phyloP scores from a whole-genome alignment of 306 rosid species.

The Lathyrus tuberosus region DNA sequence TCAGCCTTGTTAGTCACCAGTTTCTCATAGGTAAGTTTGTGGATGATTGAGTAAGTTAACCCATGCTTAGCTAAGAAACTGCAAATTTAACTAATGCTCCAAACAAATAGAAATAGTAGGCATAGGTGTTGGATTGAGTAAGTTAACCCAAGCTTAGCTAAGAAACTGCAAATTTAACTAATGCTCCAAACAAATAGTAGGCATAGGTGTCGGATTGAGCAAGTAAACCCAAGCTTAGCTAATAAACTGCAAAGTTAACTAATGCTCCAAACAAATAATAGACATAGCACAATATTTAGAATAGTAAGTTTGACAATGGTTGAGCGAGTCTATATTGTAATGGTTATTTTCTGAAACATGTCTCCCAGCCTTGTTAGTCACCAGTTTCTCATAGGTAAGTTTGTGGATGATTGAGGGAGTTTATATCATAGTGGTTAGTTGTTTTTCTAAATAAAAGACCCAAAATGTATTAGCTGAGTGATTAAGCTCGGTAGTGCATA shows the following conservation, averaged over 20 bases:
- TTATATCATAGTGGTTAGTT: not conserved
- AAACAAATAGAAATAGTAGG: no score
- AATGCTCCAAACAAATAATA: not conserved
- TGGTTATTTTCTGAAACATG: not conserved
- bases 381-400: not conserved
- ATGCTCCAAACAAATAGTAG: not conserved
- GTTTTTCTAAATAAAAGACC: not conserved
- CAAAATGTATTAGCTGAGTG: not conserved
- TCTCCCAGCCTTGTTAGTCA: not conserved
- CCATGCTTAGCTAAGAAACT: no score
- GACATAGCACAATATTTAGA: not conserved
- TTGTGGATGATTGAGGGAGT: not conserved
- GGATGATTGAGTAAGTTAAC: no score
- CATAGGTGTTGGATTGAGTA: no score
- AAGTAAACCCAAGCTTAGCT: conserved; percentile 1
- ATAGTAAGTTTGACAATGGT: not conserved
- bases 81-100: no score
- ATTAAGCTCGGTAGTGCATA: not conserved
- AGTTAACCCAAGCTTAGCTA: not conserved
- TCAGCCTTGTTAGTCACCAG: no score
- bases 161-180: not conserved
- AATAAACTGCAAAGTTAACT: not conserved
- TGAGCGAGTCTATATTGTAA: not conserved
- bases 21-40: no score
- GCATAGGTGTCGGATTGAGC: not conserved